A percentile compares a stretch with the other conserved stretches of the same genome.
Evolutionary conservation across 371 early-diverging fungal genomes (phyloP).

Genomic region (Coemansia sp.): DNA sequence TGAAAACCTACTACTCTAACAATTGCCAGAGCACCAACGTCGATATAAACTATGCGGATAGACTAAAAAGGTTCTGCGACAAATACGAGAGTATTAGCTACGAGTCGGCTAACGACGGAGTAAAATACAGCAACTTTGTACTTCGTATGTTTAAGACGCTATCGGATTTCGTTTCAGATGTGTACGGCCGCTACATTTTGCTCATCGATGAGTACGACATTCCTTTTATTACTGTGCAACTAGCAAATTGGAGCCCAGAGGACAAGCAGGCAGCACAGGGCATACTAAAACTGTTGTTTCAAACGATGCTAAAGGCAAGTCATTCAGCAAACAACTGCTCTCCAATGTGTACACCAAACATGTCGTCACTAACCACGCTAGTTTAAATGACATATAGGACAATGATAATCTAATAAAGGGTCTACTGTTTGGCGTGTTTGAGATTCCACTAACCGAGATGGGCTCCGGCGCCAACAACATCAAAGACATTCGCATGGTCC

Average conservation of each 20-base stretch:
- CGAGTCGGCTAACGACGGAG: neutral
- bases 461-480: slow-evolving; percentile 37
- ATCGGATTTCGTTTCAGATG: neutral
- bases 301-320: slow-evolving; percentile 37
- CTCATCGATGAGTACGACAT: slow-evolving; percentile 43
- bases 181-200: slow-evolving; percentile 25
- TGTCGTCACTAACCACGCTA: neutral
- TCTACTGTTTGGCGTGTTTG: slow-evolving; percentile 25
- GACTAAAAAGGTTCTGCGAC: neutral
- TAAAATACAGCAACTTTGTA: too few relatives aligned
- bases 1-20: neutral
- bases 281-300: slow-evolving; percentile 12
- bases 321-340: neutral
- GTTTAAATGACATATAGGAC: slow-evolving; percentile 9
- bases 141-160: slow-evolving; percentile 14
- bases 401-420: slow-evolving; percentile 9
- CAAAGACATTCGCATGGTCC: slow-evolving; percentile 31
- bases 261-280: slow-evolving; percentile 4
- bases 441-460: slow-evolving; percentile 26
- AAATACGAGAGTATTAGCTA: neutral
- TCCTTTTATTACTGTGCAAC: slow-evolving; percentile 29
- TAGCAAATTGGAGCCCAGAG: slow-evolving; percentile 13
- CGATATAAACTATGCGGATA: neutral
- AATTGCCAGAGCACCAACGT: neutral
- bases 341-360: neutral